A percentile compares a stretch with the other conserved stretches of the same genome.
Conservation (phyloP, 192 early-diverging fungal genomes). For the Coemansia sp. region DNA sequence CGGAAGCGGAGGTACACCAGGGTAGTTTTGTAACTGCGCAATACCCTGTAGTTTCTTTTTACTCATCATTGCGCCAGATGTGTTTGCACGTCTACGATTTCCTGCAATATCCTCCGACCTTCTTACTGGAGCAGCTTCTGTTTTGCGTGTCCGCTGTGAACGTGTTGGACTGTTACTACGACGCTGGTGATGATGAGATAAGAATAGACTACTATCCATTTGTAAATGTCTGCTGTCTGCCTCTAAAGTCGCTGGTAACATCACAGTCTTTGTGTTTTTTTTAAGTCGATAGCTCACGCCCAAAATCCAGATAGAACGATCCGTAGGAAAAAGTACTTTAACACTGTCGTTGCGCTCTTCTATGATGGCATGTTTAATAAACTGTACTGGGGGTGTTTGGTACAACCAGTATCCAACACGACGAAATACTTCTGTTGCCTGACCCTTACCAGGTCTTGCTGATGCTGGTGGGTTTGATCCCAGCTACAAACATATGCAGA, state of each 20-base stretch:
- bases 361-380: conserved; percentile 54
- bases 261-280: conserved; percentile 46
- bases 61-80: conserved; percentile 51
- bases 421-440: conserved; percentile 48
- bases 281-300: conserved; percentile 52
- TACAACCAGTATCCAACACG: conserved; percentile 57
- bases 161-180: conserved; percentile 46
- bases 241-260: conserved; percentile 42
- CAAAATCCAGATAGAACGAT: conserved; percentile 52
- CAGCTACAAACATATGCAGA: conserved; percentile 23
- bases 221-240: conserved; percentile 48
- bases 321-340: conserved; percentile 48
- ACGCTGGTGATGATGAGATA: conserved; percentile 52
- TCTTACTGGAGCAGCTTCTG: conserved; percentile 31
- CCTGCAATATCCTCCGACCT: conserved; percentile 42
- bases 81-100: conserved; percentile 50
- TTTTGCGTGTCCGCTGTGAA: conserved; percentile 26
- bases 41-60: conserved; percentile 56
- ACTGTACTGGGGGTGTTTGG: conserved; percentile 55
- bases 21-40: conserved; percentile 44
- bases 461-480: conserved; percentile 42
- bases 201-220: conserved; percentile 49
- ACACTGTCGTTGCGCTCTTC: conserved; percentile 53
- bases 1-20: conserved; percentile 29
- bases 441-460: conserved; percentile 48